A percentile compares a stretch with the other conserved stretches of the same genome.
phyloP scores from a whole-genome alignment of 2,329 filamentous ascomycete genomes.

The Cucurbitaria berberidis region DNA sequence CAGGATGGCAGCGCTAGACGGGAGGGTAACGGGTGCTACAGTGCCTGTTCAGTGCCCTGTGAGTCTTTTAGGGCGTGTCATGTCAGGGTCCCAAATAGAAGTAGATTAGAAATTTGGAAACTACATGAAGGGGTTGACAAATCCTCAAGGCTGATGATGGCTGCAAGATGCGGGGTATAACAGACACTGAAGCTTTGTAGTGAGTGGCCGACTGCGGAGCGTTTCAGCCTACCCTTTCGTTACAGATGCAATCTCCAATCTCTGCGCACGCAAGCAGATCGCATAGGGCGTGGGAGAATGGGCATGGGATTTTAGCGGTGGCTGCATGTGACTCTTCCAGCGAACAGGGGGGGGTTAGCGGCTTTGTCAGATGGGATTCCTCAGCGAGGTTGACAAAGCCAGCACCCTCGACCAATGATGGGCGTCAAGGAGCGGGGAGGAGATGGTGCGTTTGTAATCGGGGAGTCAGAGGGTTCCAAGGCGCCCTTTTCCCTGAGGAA shows the following conservation, averaged over 20 bases:
- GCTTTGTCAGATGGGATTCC: slow-evolving; percentile 39
- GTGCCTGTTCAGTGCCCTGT: not conserved
- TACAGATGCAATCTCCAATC: not conserved
- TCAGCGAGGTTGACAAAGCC: slow-evolving; percentile 36
- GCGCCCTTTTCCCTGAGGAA: slow-evolving; percentile 2
- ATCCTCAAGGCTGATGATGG: not conserved
- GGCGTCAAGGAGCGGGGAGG: slow-evolving; percentile 1
- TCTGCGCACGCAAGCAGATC: slow-evolving; percentile 2
- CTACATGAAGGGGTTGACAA: not conserved
- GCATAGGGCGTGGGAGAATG: not conserved
- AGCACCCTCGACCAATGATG: slow-evolving; percentile 23
- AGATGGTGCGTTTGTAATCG: slow-evolving; percentile 15
- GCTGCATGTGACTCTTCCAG: slow-evolving; percentile 7
- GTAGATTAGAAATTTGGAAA: not conserved
- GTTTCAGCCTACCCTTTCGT: not conserved
- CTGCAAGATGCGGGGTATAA: not conserved
- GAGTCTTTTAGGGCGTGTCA: not conserved
- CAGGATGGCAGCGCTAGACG: slow-evolving; percentile 6
- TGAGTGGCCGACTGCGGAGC: not conserved
- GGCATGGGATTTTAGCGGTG: slow-evolving; percentile 13
- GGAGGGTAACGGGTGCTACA: slow-evolving; percentile 15
- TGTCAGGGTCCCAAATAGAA: not conserved
- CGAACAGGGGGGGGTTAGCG: slow-evolving; percentile 14
- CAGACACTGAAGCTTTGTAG: not conserved
- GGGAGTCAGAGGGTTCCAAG: slow-evolving; percentile 15